A percentile compares a stretch with the other conserved stretches of the same genome.
These are phyloP conservation scores for Podaxis carcinomalis DNA, from an alignment of 768 basidiomycete genomes.

Conservation along the genomic window DNA sequence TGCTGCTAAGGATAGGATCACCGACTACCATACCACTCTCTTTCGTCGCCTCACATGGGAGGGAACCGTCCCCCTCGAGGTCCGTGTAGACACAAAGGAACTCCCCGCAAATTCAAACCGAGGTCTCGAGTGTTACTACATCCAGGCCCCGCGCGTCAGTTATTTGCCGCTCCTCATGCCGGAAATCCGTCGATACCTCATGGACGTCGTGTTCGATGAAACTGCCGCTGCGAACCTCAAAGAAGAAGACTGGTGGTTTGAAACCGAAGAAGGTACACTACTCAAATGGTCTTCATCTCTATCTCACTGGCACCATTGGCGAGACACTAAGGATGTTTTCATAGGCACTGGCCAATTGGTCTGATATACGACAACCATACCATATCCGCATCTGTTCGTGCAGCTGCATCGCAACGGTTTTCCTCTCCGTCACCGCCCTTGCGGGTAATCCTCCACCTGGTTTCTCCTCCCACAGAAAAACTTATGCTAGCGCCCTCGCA, in stretches of 20 bases:
- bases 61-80: slow-evolving; percentile 83
- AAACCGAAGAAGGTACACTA: slow-evolving; percentile 75
- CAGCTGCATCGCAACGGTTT: slow-evolving; percentile 33
- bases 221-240: slow-evolving; percentile 67
- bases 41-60: slow-evolving; percentile 91
- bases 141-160: slow-evolving; percentile 87
- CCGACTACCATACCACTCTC: slow-evolving; percentile 64
- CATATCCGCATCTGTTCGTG: slow-evolving; percentile 55
- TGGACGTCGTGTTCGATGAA: slow-evolving; percentile 92
- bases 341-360: slow-evolving; percentile 98
- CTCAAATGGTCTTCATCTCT: slow-evolving; percentile 74
- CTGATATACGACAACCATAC: slow-evolving; percentile 86
- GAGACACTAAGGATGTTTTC: slow-evolving; percentile 2
- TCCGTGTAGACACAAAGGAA: slow-evolving; percentile 85
- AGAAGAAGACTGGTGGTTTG: slow-evolving; percentile 98
- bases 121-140: slow-evolving; percentile 84
- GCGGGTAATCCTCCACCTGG: slow-evolving; percentile 82
- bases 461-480: slow-evolving; percentile 83
- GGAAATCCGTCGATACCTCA: slow-evolving; percentile 82
- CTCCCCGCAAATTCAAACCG: slow-evolving; percentile 88
- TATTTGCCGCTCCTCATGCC: slow-evolving; percentile 91
- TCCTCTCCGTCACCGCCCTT: slow-evolving; percentile 48
- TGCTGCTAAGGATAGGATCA: slow-evolving; percentile 32
- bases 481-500: slow-evolving; percentile 74
- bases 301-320: neutral